Base-by-base conservation (phyloP, 1,139 yeast genomes). In the Pichiaceae sp. region DNA sequence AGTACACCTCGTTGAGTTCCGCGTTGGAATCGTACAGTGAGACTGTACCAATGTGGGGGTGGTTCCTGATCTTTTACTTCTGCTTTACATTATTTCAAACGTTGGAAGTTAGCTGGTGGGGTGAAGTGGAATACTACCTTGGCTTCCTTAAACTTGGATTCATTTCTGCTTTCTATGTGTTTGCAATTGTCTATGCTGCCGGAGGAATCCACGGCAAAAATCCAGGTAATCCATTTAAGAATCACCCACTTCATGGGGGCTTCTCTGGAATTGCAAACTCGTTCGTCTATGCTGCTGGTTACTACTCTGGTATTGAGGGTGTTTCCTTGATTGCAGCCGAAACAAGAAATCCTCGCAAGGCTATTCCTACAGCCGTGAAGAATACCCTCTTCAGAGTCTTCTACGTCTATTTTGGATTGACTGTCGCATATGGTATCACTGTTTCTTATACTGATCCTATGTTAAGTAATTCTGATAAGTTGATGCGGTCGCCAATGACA, bases 241-340 rank as follows among this genome's bases (percentile, higher is more conserved):
- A 72, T 41, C 66, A 62, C 39, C 81, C 82, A 1, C 46, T 64
- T 32, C 56, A 61, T n/a, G 51, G 64, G 39, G 85, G 85, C 0
- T 76, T 79, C 52, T 67, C 70, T 43, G 84, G 87, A 36, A 76
- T 81, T 32, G 87, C 82, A 11, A 69, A 64, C 38, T 78, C 83
- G 2, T 78, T 82, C 51, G 83, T 80, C 8, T 79, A 74, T 57
- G 79, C 85, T 35, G 75, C 75, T 52, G 77, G 74, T 3, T 75
- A 72, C 41, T 72, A 72, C 44, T 61, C 74, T 3, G 81, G 82
- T 33, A 69, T 75, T 15, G 82, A 75, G 50, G 68, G 75, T 19
- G 66, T 74, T 18, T 76, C 79, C 4, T 58, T 75, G 21, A 64
- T 75, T 32, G 78, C 79, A 0, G 67, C 75, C 16, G 82, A 75